Conservation (phyloP, 139 green algal genomes). For the Volvox reticuliferus region DNA sequence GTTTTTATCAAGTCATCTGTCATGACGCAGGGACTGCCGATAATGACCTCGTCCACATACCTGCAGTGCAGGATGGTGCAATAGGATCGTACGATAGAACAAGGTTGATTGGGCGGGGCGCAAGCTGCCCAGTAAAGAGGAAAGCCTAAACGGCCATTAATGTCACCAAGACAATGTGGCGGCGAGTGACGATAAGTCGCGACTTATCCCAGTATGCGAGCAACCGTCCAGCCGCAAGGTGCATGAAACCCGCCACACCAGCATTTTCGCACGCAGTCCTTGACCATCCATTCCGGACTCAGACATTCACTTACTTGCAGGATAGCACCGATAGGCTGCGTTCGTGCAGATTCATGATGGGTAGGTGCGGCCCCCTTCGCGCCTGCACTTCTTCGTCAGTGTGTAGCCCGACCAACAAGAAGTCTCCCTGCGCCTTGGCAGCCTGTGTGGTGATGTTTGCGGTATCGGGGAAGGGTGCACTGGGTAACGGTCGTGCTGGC, state of each 20-base stretch:
- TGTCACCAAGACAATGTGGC: too few relatives aligned
- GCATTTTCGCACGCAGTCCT: neutral
- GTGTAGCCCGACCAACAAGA: slow-evolving; percentile 98
- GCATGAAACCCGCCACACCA: too few relatives aligned
- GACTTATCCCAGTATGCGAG: too few relatives aligned
- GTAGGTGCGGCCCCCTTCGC: slow-evolving; percentile 87
- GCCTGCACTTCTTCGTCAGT: slow-evolving; percentile 91
- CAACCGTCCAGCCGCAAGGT: too few relatives aligned
- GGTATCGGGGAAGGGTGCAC: too few relatives aligned
- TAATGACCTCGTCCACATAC: slow-evolving; percentile 96
- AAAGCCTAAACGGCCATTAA: too few relatives aligned
- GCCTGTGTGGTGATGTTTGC: slow-evolving; percentile 49
- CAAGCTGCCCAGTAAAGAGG: too few relatives aligned
- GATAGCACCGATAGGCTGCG: slow-evolving; percentile 94
- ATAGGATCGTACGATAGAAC: too few relatives aligned
- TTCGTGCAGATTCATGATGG: slow-evolving; percentile 99
- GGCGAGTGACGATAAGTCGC: too few relatives aligned
- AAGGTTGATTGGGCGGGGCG: too few relatives aligned
- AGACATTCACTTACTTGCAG: slow-evolving; percentile 73
- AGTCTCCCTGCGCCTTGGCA: slow-evolving; percentile 91
- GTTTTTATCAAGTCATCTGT: slow-evolving; percentile 93
- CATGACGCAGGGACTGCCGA: slow-evolving; percentile 68
- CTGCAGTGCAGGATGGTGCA: neutral
- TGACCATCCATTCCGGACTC: too few relatives aligned
- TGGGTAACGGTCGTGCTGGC: too few relatives aligned